Base-by-base conservation (phyloP, 2,329 filamentous ascomycete genomes). In the Botryosphaeria dothidea region DNA sequence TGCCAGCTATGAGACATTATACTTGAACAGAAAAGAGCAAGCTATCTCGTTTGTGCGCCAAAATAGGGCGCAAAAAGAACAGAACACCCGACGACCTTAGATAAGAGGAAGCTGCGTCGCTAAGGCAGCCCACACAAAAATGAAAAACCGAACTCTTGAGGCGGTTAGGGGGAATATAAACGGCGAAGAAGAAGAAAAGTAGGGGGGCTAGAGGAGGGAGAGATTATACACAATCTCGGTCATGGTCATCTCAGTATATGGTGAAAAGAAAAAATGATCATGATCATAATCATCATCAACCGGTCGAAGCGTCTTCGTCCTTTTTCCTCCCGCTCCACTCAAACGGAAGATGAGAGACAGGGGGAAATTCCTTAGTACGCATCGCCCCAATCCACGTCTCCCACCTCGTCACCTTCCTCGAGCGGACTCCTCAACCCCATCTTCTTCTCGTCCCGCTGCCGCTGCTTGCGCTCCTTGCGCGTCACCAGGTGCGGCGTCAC, bases 401-500 rank as follows among this genome's bases (percentile, higher is more conserved):
- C 48, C 19, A 78, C 75, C 68, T 77, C 58, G 46, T 75, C 75
- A 8, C 75, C 75, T 27, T 75, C 75, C 25, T 71, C 61, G 70
- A 86, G 81, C 72, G 85, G 69, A 7, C 19, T 34, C 25, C 41
- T 36, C 0, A 86, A 86, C 3, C 87, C 88, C 56, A 54, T 64
- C 58, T 86, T 88, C 79, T 87, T 87, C 69, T 88, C 83, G 73
- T 88, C 77, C 73, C 84, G 87, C 81, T 82, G 86, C 83, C 87
- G 88, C 74, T 85, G 82, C 83, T 89, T 92, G 29, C 90, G 80
- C 72, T 93, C 90, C 67, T 86, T 85, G 75, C 84, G 87, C 25
- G 88, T 92, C 17, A 92, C 87, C 52, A 94, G 78, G 21, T 86
- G 87, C n/a, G 91, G 90, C 31, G 91, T 93, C 56, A 93, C 86